Conservation (phyloP, 2,329 filamentous ascomycete species). For the Xylaria sp. region DNA sequence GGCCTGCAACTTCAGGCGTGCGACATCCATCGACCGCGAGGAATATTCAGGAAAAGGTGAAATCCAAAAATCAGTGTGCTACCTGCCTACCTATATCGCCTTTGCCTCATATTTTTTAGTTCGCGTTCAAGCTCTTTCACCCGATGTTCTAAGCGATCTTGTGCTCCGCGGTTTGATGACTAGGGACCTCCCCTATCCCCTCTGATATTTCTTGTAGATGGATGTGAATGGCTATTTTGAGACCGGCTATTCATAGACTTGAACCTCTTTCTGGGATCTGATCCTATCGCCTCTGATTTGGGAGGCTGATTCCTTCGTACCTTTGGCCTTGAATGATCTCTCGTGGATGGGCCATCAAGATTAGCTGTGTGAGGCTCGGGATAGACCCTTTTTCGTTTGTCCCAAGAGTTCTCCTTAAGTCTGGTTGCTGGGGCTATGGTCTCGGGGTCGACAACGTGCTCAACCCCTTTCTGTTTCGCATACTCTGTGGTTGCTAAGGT, state of each 20-base stretch:
- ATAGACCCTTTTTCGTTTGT: neutral
- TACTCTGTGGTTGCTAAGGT: neutral
- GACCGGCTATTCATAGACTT: neutral
- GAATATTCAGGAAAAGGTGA: neutral
- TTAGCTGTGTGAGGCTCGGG: neutral
- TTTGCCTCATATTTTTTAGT: neutral
- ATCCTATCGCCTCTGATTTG: neutral
- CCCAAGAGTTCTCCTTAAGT: neutral
- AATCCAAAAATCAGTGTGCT: neutral
- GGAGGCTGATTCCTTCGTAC: neutral
- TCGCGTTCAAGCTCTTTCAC: slow-evolving; percentile 11
- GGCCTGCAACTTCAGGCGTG: neutral
- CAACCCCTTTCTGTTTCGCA: neutral
- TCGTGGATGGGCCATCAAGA: neutral
- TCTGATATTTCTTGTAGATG: neutral
- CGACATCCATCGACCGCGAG: neutral
- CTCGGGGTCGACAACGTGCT: neutral
- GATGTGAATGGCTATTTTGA: neutral
- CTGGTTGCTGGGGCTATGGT: neutral
- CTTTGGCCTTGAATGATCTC: neutral
- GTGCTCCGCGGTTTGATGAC: neutral
- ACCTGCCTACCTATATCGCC: neutral
- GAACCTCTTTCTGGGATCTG: neutral
- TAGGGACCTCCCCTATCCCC: neutral
- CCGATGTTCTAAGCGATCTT: slow-evolving; percentile 8